Percentiles rank a stretch among this genome's conserved stretches.
These are phyloP conservation scores for Nemania sp. DNA, from an alignment of 2,329 filamentous ascomycete genomes.

Conservation along the genomic window DNA sequence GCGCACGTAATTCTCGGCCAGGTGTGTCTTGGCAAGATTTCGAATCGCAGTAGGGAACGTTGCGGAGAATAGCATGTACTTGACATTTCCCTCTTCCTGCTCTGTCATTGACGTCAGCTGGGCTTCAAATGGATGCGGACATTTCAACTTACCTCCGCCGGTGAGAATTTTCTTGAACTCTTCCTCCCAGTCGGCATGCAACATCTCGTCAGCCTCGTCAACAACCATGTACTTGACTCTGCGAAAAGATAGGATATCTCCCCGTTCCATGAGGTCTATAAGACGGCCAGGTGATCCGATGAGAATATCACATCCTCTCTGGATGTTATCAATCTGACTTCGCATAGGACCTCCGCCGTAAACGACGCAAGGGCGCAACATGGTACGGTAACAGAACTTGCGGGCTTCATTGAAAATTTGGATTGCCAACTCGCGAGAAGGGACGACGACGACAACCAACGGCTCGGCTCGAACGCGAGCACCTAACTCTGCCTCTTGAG, in stretches of 20 bases:
- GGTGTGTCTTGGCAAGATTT: constrained; percentile 79
- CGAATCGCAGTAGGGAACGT: constrained; percentile 89
- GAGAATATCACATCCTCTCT: constrained; percentile 88
- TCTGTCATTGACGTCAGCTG: constrained; percentile 66
- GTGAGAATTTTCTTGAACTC: constrained; percentile 81
- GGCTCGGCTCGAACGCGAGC: constrained; percentile 79
- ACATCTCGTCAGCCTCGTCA: constrained; percentile 95
- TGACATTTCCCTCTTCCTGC: constrained; percentile 77
- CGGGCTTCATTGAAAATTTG: constrained; percentile 97
- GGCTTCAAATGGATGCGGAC: background rate
- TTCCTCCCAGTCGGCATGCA: constrained; percentile 81
- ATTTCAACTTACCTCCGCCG: constrained; percentile 76
- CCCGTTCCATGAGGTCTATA: constrained; percentile 82
- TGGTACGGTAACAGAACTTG: constrained; percentile 92
- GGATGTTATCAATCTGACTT: constrained; percentile 78
- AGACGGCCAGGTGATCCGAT: constrained; percentile 87
- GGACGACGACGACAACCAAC: constrained; percentile 84
- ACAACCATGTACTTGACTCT: constrained; percentile 86
- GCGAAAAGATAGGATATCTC: constrained; percentile 74
- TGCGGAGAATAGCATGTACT: constrained; percentile 89
- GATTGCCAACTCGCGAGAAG: constrained; percentile 88
- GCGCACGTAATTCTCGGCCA: constrained; percentile 79
- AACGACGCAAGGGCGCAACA: constrained; percentile 89
- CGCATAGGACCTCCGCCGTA: constrained; percentile 85
- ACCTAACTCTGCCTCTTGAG: constrained; percentile 59